These are phyloP conservation scores for Fistulifera solaris DNA, from an alignment of 108 stramenopile genomes.

Conservation along the genomic window DNA sequence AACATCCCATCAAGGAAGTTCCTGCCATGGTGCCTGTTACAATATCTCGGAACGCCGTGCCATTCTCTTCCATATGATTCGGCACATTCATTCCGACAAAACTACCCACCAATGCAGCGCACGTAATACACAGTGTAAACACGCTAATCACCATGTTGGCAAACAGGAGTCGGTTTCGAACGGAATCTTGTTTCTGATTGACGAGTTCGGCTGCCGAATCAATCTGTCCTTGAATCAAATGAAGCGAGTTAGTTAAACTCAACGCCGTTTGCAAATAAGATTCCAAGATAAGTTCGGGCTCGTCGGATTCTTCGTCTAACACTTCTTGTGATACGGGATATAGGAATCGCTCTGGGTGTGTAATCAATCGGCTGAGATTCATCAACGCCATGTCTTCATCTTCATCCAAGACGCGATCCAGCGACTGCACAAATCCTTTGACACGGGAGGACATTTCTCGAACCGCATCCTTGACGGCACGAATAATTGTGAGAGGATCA, in stretches of 20 bases:
- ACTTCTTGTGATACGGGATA: conserved; percentile 67
- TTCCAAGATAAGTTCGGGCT: conserved; percentile 82
- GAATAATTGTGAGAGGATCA: conserved; percentile 52
- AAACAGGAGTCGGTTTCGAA: conserved; percentile 66
- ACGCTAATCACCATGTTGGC: conserved; percentile 71
- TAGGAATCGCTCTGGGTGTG: conserved; percentile 77
- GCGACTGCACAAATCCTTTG: conserved; percentile 67
- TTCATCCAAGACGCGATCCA: conserved; percentile 70
- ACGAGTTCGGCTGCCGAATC: conserved; percentile 68
- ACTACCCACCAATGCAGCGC: conserved; percentile 54
- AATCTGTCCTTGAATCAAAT: conserved; percentile 68
- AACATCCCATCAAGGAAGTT: conserved; percentile 7
- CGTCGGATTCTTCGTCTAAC: conserved; percentile 80
- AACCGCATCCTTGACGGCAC: conserved; percentile 65
- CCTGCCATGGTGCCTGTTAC: conserved; percentile 21
- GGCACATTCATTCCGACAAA: conserved; percentile 80
- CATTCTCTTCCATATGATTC: conserved; percentile 44
- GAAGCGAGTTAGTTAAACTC: conserved; percentile 52
- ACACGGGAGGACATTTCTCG: conserved; percentile 61
- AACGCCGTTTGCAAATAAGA: conserved; percentile 65
- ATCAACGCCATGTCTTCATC: conserved; percentile 85
- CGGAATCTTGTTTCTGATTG: conserved; percentile 50
- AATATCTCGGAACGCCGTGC: conserved; percentile 38
- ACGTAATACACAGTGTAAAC: conserved; percentile 40
- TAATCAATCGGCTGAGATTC: conserved; percentile 72